Base-by-base conservation (phyloP, 768 basidiomycete species). In the Suillus paluster region DNA sequence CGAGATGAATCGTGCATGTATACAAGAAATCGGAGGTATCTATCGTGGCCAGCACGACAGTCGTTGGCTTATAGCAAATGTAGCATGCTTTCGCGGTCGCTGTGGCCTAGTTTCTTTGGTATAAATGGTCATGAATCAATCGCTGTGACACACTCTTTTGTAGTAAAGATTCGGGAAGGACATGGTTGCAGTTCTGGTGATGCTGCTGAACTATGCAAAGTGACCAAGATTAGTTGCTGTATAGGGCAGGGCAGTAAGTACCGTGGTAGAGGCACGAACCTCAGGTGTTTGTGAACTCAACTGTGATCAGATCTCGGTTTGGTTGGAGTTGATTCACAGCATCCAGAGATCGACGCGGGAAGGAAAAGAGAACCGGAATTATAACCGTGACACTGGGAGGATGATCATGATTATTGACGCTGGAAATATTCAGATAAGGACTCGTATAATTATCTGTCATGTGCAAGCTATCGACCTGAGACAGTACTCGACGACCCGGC, bases 11-110 rank as follows among this genome's bases (percentile, higher is more conserved):
- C 1, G 86, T 82, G 70, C 96, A 98, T 0, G 86, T 83, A 73
- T 97, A 97, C 36, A 98, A 60, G 72, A 95, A 97, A 75, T 97
- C 96, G 12, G 84, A 79, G 10, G 90, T 88, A 70, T 92, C 87
- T 64, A 89, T 77, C 4, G 94, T 97, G 23, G 94, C 91, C 23
- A 97, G 86, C 34, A 96, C 95, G 14, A 85, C 91, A 21, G 84
- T 86, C 0, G 94, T 94, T 9, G 91, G 91, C 69, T 89, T 87
- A 73, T 82, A 84, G 79, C 95, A 94, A 54, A 91, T 78, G 73
- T 81, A 92, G 70, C 92, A 97, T 19, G 90, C 82, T 73, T 86
- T 89, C 9, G 89, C 77, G 2, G 94, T 95, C 36, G 83, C 94
- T 58, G 88, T 86, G 46, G 88, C 86, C 94, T 96, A 72, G 23